Conservation (phyloP, 2,329 filamentous ascomycete genomes). For the Xylaria multiplex region DNA sequence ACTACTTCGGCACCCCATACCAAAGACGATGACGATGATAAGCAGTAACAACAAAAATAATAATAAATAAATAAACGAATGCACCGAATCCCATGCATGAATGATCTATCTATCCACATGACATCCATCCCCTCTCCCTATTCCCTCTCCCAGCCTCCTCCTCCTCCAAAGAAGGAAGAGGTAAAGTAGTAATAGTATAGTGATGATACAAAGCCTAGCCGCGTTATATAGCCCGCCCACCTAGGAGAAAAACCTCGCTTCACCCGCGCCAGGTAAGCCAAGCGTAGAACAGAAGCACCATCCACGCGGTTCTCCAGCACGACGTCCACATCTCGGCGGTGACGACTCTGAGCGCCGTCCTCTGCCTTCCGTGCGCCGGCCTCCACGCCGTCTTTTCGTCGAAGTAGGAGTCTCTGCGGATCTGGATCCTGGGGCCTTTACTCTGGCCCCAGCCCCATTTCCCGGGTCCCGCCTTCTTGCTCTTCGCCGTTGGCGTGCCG, state of each 20-base stretch:
- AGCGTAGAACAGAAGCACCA: constrained; percentile 71
- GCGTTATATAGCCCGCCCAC: background rate
- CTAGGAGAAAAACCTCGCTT: constrained; percentile 23
- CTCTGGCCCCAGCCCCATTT: constrained; percentile 59
- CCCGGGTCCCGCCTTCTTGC: constrained; percentile 37
- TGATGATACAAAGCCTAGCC: constrained; percentile 10
- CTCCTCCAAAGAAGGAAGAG: background rate
- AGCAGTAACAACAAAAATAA: too few species aligned
- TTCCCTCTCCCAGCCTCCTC: background rate
- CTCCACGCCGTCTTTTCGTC: constrained; percentile 51
- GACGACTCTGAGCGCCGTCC: constrained; percentile 58
- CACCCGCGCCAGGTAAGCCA: constrained; percentile 74
- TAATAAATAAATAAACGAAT: background rate
- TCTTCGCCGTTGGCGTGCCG: background rate
- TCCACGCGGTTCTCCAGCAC: constrained; percentile 69
- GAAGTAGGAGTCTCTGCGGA: constrained; percentile 58
- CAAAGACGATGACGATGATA: too few species aligned
- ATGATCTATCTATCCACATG: constrained; percentile 10
- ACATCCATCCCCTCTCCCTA: background rate
- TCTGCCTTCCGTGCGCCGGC: constrained; percentile 41
- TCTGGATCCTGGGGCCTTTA: constrained; percentile 62
- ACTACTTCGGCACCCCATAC: background rate
- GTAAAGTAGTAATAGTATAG: background rate
- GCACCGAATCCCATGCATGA: background rate
- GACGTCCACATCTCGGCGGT: constrained; percentile 70